Evolutionary conservation across 768 basidiomycete genomes (phyloP).

Genomic region (Podaxis carcinomalis): DNA sequence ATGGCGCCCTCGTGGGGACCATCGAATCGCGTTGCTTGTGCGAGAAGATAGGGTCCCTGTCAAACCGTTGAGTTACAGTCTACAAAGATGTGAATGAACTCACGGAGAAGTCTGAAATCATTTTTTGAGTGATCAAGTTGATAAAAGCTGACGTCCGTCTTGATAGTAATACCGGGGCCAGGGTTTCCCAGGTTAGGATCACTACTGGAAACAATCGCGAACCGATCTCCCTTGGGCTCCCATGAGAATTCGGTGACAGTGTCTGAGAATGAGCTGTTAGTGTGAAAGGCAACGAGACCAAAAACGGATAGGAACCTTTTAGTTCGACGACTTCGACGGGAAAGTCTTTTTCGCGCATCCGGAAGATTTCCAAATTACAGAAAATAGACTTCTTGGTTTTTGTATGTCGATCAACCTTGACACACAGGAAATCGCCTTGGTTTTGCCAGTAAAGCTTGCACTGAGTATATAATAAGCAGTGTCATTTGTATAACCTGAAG

Average conservation of each 20-base stretch:
- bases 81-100: conserved; percentile 21
- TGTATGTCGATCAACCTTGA: conserved; percentile 97
- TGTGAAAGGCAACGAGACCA: conserved; percentile 9
- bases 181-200: conserved; percentile 93
- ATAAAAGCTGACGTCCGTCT: conserved; percentile 96
- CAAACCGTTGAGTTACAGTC: conserved; percentile 9
- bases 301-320: conserved; percentile 58
- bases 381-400: conserved; percentile 99
- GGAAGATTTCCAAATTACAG: conserved; percentile 97
- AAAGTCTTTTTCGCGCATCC: conserved; percentile 94
- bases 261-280: conserved; percentile 42
- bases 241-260: conserved; percentile 95
- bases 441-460: conserved; percentile 99
- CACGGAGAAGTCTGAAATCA: conserved; percentile 89
- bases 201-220: conserved; percentile 90
- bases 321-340: conserved; percentile 97
- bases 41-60: conserved; percentile 73
- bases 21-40: conserved; percentile 90
- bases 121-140: conserved; percentile 90
- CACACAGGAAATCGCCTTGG: conserved; percentile 96
- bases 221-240: conserved; percentile 97
- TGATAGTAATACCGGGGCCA: conserved; percentile 88
- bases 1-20: conserved; percentile 96
- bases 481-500: not conserved
- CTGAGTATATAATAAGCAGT: conserved; percentile 34